phyloP scores from a whole-genome alignment of 345 rosid genomes.

The Salix exigua region DNA sequence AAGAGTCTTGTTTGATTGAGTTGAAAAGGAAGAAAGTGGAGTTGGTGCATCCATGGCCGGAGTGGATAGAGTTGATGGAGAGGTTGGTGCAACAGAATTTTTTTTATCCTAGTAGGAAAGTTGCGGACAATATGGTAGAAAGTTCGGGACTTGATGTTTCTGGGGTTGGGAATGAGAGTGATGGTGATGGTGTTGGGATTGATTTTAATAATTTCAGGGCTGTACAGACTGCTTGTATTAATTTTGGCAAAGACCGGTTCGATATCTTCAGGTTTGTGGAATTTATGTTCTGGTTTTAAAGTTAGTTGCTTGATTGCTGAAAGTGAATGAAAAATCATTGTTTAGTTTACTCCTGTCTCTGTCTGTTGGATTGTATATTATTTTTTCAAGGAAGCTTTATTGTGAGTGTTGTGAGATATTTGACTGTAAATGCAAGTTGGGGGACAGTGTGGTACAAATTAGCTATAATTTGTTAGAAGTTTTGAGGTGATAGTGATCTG shows the following conservation, averaged over 20 bases:
- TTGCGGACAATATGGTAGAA: slow-evolving; percentile 58
- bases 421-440: neutral
- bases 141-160: slow-evolving; percentile 51
- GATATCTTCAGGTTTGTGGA: slow-evolving; percentile 79
- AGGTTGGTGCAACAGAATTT: slow-evolving; percentile 80
- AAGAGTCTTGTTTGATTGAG: slow-evolving; percentile 8
- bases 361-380: neutral
- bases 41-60: slow-evolving; percentile 95
- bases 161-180: slow-evolving; percentile 11
- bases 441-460: neutral
- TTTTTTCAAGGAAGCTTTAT: neutral
- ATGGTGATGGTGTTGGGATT: slow-evolving; percentile 35
- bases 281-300: slow-evolving; percentile 6
- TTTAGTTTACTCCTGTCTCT: neutral
- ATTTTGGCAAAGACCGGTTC: slow-evolving; percentile 94
- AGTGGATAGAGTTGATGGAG: slow-evolving; percentile 95
- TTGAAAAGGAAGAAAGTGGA: slow-evolving; percentile 37
- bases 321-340: neutral
- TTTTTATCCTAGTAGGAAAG: slow-evolving; percentile 76
- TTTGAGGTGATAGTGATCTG: neutral
- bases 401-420: neutral
- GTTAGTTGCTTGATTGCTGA: neutral
- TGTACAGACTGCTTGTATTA: slow-evolving; percentile 75
- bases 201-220: slow-evolving; percentile 68
- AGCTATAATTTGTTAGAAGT: neutral